Evolutionary conservation across 2,329 filamentous ascomycete genomes (phyloP), one percentile per base, ranked within the genome.

Genomic region (Verticillium nonalfalfae): DNA sequence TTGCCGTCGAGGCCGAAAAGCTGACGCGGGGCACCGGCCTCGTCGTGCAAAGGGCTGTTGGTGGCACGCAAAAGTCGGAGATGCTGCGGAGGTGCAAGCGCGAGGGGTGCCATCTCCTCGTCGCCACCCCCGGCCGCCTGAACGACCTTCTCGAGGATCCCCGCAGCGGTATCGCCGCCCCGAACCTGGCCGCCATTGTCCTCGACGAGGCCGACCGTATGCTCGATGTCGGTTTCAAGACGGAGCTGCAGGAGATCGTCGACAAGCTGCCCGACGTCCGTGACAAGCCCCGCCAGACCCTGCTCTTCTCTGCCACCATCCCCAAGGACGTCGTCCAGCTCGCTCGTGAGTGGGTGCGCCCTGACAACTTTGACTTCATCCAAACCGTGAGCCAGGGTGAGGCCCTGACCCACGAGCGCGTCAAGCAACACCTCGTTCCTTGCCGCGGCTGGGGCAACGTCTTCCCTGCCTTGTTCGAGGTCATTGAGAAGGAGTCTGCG

Each of bases 161-260:
- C 0, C 70, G 72, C 60, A 85, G 81, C 61, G 83, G 85, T 31
- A 84, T 96, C 45, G 78, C 79, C 26, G 90, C 90, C 75, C 93
- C 72, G 74, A 93, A 91, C 74, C 89, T 98, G 80, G 90, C 92
- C 73, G 96, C 95, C 67, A 83, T 99, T 56, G 93, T 98, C 66
- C 88, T 99, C 56, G 95, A 99, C 69, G 95, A 99, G 81, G 95
- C 95, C 69, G 95, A 99, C 77, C 91, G 95, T 69, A 97, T 99
- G 91, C 85, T 99, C 72, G 95, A 99, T 79, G 95, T 96, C 81
- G 95, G 90, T 2, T 94, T 94, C 69, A 80, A 88, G 61, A 79
- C 80, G 39, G 88, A 87, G 61, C 82, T 94, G 58, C 75, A 80
- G 58, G 73, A 84, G 1, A 91, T 94, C 60, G 76, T 86, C 61